Percentiles rank a stretch among this genome's conserved stretches.
Evolutionary conservation across 768 basidiomycete genomes (phyloP).

Genomic region (Coprinopsis sp.): DNA sequence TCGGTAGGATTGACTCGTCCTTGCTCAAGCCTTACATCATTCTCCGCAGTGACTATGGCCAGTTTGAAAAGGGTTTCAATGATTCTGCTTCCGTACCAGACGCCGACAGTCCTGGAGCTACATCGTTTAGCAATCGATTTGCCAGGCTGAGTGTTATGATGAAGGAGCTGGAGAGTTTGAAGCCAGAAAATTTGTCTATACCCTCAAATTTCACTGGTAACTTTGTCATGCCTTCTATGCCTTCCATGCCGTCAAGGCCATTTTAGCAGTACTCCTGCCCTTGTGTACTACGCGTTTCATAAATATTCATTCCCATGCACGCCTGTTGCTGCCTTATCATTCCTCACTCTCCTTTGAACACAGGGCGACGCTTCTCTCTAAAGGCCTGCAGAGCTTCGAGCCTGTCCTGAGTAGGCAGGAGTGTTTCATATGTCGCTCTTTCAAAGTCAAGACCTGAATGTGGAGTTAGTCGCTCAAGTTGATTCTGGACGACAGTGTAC

Average conservation of each 20-base stretch:
- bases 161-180: constrained; percentile 77
- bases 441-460: constrained; percentile 84
- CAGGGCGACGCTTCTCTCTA: constrained; percentile 72
- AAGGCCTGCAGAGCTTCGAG: constrained; percentile 84
- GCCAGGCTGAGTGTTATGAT: constrained; percentile 79
- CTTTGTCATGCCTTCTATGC: constrained; percentile 35
- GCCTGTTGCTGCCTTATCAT: constrained; percentile 19
- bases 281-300: constrained; percentile 14
- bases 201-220: constrained; percentile 49
- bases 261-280: constrained; percentile 27
- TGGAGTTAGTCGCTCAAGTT: background rate
- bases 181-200: constrained; percentile 55
- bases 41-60: constrained; percentile 86
- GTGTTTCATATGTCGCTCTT: constrained; percentile 74
- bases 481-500: constrained; percentile 1
- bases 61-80: constrained; percentile 79
- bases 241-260: constrained; percentile 31
- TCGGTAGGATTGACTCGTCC: constrained; percentile 84
- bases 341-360: constrained; percentile 74
- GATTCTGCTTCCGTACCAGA: constrained; percentile 44
- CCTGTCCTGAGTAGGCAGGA: constrained; percentile 73
- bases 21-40: constrained; percentile 89
- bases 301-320: constrained; percentile 18
- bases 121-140: constrained; percentile 61
- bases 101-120: constrained; percentile 40